Conservation (phyloP, 352 stramenopile genomes). For the Phytopythium vexans region DNA sequence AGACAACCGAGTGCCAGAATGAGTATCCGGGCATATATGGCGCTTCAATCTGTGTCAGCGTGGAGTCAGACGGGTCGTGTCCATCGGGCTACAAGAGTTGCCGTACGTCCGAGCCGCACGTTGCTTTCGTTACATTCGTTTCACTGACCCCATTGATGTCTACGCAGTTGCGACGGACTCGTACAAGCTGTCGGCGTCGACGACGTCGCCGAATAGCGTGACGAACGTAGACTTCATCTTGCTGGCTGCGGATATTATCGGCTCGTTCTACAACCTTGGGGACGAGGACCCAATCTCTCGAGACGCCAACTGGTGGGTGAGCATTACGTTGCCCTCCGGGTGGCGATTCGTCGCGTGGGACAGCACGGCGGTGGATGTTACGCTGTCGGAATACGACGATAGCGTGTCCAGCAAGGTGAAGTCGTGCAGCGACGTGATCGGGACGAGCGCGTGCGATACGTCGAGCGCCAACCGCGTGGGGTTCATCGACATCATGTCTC, state of each 20-base stretch:
- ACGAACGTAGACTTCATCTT: conserved; percentile 65
- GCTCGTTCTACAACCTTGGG: conserved; percentile 66
- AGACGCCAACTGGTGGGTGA: conserved; percentile 70
- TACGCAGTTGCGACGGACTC: conserved; percentile 54
- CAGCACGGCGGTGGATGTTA: conserved; percentile 51
- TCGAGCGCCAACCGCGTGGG: conserved; percentile 38
- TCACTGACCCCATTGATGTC: neutral
- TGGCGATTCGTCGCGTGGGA: conserved; percentile 75
- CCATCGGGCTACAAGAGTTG: conserved; percentile 59
- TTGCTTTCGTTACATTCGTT: neutral
- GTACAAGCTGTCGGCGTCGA: conserved; percentile 65
- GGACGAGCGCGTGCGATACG: conserved; percentile 37
- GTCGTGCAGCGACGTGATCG: conserved; percentile 51
- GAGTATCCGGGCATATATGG: conserved; percentile 44
- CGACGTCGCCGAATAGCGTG: conserved; percentile 60
- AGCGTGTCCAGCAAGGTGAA: conserved; percentile 26
- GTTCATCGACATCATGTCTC: conserved; percentile 62
- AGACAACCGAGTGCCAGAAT: conserved; percentile 65
- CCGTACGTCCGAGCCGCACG: conserved; percentile 10
- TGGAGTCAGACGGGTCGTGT: conserved; percentile 44
- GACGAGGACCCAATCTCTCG: conserved; percentile 40
- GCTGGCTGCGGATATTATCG: conserved; percentile 67
- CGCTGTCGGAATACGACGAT: conserved; percentile 24
- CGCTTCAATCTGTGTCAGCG: conserved; percentile 41
- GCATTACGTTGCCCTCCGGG: conserved; percentile 49